Conservation (phyloP, 2,329 filamentous ascomycete genomes). For the Remersonia thermophila region DNA sequence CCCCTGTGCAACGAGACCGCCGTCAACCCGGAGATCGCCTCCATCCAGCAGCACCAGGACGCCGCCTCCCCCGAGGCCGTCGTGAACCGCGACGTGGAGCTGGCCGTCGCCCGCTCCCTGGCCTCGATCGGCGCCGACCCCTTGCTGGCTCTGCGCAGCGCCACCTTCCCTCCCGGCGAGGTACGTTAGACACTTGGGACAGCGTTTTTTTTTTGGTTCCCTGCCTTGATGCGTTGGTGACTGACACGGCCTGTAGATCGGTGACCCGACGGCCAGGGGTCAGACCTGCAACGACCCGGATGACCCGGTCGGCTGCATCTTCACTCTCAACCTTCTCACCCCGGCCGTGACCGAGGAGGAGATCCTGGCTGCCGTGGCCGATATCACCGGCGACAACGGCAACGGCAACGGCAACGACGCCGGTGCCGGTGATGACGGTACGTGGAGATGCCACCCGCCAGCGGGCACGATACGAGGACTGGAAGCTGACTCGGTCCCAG, state of each 20-base stretch:
- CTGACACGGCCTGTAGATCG: conserved; percentile 17
- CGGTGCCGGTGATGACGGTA: conserved; percentile 5
- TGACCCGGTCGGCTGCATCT: conserved; percentile 44
- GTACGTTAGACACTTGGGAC: conserved; percentile 25
- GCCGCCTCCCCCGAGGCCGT: conserved; percentile 46
- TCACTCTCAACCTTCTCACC: conserved; percentile 40
- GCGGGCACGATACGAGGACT: too few relatives aligned
- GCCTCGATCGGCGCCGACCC: conserved; percentile 50
- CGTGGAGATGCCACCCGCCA: neutral
- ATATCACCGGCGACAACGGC: conserved; percentile 7
- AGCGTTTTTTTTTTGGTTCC: too few relatives aligned
- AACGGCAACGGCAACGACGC: conserved; percentile 12
- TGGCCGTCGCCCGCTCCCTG: conserved; percentile 48
- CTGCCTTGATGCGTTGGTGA: too few relatives aligned
- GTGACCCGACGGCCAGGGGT: conserved; percentile 31
- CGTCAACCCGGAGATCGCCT: conserved; percentile 53
- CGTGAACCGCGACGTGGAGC: conserved; percentile 48
- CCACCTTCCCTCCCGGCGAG: conserved; percentile 50
- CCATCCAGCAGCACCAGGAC: conserved; percentile 54
- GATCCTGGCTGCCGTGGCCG: conserved; percentile 38
- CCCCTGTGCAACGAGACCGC: conserved; percentile 44
- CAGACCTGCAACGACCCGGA: conserved; percentile 41
- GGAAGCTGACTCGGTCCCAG: too few relatives aligned
- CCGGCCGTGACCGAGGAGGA: conserved; percentile 41
- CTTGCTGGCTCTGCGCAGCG: conserved; percentile 44